Conservation (phyloP, 1,284 basidiomycete genomes). For the Cryptococcus maquisensis region DNA sequence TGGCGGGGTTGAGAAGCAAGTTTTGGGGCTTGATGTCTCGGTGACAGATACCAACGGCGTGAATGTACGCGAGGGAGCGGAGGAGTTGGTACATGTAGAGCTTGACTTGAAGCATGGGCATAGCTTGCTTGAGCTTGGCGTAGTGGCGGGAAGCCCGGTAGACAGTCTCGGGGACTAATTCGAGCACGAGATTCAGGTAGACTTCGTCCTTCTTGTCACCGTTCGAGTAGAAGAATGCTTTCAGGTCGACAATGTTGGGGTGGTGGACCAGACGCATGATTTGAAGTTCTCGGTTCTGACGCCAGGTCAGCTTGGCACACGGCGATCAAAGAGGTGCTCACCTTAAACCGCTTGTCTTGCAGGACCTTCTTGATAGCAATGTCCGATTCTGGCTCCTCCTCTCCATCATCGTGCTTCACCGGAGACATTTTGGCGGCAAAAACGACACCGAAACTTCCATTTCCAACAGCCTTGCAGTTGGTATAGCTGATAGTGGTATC, state of each 20-base stretch:
- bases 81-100: conserved; percentile 62
- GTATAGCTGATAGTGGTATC: conserved; percentile 88
- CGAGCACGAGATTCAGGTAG: conserved; percentile 97
- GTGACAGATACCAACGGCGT: conserved; percentile 93
- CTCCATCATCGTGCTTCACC: conserved; percentile 39
- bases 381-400: conserved; percentile 67
- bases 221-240: conserved; percentile 98
- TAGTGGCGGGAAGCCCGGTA: conserved; percentile 98
- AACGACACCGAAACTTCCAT: conserved; percentile 98
- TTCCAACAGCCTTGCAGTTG: conserved; percentile 97
- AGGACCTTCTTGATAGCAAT: conserved; percentile 99
- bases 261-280: conserved; percentile 98
- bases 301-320: not conserved
- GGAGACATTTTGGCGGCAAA: conserved; percentile 64
- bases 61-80: conserved; percentile 95
- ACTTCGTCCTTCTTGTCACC: conserved; percentile 99
- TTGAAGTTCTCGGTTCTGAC: conserved; percentile 95
- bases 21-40: conserved; percentile 99
- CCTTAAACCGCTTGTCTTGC: conserved; percentile 99
- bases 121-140: conserved; percentile 98
- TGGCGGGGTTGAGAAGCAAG: conserved; percentile 90
- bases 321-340: conserved; percentile 50
- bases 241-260: conserved; percentile 96
- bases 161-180: conserved; percentile 99
- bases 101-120: conserved; percentile 99